A percentile compares a stretch with the other conserved stretches of the same genome.
Conservation (phyloP, 1,284 basidiomycete species). For the Cystobasidium slooffiae region DNA sequence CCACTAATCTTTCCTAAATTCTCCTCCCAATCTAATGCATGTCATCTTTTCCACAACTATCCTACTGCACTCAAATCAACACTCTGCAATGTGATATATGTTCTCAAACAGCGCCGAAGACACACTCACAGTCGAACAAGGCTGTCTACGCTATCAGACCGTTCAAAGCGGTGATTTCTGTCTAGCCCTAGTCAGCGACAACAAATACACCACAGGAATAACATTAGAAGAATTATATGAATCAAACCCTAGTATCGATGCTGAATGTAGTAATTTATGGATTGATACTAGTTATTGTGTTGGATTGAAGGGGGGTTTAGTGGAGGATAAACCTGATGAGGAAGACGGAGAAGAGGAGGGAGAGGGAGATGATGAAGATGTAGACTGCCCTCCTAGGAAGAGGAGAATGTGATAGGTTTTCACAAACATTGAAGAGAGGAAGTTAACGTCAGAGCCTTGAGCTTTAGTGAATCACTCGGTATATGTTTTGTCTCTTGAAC, state of each 20-base stretch:
- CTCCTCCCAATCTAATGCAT: too few relatives aligned
- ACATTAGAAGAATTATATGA: conserved; percentile 22
- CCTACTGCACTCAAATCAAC: too few relatives aligned
- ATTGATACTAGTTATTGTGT: conserved; percentile 30
- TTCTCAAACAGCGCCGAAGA: conserved; percentile 31
- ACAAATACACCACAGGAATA: neutral
- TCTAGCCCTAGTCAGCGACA: neutral
- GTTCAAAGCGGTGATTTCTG: conserved; percentile 38
- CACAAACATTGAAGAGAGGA: too few relatives aligned
- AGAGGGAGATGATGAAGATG: neutral
- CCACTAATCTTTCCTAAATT: too few relatives aligned
- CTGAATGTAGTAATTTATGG: conserved; percentile 24
- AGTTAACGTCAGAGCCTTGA: too few relatives aligned
- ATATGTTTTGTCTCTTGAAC: too few relatives aligned
- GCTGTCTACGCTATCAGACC: conserved; percentile 27
- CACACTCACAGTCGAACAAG: conserved; percentile 31
- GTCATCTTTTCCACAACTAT: too few relatives aligned
- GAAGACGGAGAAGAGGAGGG: neutral
- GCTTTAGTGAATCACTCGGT: too few relatives aligned
- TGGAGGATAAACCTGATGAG: neutral
- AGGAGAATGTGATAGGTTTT: too few relatives aligned
- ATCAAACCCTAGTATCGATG: conserved; percentile 32
- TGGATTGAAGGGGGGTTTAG: neutral
- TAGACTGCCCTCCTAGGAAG: neutral
- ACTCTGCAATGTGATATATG: too few relatives aligned